These are phyloP conservation scores for Aspergillus olivimuriae DNA, from an alignment of 495 filamentous ascomycete species.

Conservation along the genomic window DNA sequence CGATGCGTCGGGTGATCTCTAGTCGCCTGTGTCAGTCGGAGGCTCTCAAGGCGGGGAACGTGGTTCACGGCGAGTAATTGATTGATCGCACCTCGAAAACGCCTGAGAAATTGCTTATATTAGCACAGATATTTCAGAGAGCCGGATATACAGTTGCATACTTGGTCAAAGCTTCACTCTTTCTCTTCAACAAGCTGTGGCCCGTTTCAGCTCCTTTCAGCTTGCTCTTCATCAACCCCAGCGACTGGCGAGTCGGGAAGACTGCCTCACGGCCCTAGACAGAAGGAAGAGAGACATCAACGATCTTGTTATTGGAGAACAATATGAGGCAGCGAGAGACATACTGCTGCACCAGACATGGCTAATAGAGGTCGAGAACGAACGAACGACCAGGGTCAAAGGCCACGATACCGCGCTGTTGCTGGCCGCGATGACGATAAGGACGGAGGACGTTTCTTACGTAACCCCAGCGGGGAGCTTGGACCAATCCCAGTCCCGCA, in stretches of 20 bases:
- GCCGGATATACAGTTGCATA: constrained; percentile 34
- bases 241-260: constrained; percentile 95
- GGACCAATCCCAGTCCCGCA: constrained; percentile 16
- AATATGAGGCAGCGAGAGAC: constrained; percentile 11
- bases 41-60: constrained; percentile 21
- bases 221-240: constrained; percentile 97
- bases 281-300: constrained; percentile 5
- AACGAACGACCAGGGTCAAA: constrained; percentile 11
- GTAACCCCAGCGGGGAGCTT: constrained; percentile 14
- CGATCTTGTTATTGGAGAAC: not conserved
- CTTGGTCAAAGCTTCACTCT: constrained; percentile 91
- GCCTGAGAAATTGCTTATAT: constrained; percentile 41
- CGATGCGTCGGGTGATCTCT: constrained; percentile 96
- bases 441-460: not conserved
- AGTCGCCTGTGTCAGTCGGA: constrained; percentile 19
- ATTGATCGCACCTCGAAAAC: constrained; percentile 66
- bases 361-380: constrained; percentile 8
- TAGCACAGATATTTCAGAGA: constrained; percentile 3
- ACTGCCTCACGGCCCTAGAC: constrained; percentile 66
- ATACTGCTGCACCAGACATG: constrained; percentile 56
- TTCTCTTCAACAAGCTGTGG: constrained; percentile 81
- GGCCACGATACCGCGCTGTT: constrained; percentile 10
- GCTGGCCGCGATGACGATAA: constrained; percentile 13
- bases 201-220: constrained; percentile 93
- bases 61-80: constrained; percentile 8